A percentile compares a stretch with the other conserved stretches of the same genome.
Conservation (phyloP, 345 rosid species). For the Citrus mangshanensis region DNA sequence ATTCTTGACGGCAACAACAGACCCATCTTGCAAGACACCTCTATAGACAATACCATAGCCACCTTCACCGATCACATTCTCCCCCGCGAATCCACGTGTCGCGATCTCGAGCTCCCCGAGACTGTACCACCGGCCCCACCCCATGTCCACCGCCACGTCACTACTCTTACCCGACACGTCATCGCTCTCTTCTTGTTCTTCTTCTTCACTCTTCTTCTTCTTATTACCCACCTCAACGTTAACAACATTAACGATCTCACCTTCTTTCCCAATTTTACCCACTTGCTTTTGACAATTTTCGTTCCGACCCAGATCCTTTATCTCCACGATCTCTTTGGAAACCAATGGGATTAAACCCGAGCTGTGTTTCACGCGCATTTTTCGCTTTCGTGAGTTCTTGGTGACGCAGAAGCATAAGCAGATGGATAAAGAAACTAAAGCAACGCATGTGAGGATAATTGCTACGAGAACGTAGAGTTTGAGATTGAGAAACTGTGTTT, state of each 20-base stretch:
- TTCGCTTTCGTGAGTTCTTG: conserved; percentile 51
- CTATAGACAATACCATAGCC: conserved; percentile 88
- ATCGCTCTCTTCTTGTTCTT: conserved; percentile 35
- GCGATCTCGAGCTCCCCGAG: conserved; percentile 85
- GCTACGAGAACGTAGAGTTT: conserved; percentile 59
- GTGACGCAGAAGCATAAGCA: conserved; percentile 51
- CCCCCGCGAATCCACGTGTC: conserved; percentile 75
- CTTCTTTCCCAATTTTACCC: conserved; percentile 30
- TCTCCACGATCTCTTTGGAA: conserved; percentile 70
- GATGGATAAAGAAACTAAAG: conserved; percentile 40
- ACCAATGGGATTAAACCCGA: conserved; percentile 74
- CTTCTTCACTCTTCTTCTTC: conserved; percentile 16
- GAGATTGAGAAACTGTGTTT: conserved; percentile 47
- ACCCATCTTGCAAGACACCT: conserved; percentile 70
- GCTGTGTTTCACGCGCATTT: conserved; percentile 57
- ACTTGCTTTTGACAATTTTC: conserved; percentile 17
- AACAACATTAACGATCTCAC: conserved; percentile 5
- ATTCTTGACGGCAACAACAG: conserved; percentile 87
- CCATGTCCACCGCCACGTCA: conserved; percentile 62
- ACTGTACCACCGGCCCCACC: conserved; percentile 94
- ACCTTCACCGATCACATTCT: conserved; percentile 89
- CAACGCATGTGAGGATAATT: conserved; percentile 30
- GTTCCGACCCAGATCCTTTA: conserved; percentile 42
- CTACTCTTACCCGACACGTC: conserved; percentile 38
- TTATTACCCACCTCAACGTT: background rate